Evolutionary conservation across 1,139 yeast genomes (phyloP).

Genomic region (Debaryomycetaceae sp.): DNA sequence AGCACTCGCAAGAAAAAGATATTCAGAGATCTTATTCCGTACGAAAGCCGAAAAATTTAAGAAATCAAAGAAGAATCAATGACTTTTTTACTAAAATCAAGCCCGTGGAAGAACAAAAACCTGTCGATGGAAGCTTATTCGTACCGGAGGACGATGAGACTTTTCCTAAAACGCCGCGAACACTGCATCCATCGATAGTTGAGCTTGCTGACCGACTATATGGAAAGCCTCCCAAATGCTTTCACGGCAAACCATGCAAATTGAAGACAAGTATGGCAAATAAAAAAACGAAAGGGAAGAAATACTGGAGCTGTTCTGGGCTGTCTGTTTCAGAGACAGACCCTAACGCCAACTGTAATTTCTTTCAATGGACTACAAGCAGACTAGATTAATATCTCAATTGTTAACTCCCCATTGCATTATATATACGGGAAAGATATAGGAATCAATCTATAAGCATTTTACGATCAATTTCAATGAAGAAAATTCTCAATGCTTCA

Average conservation of each 20-base stretch:
- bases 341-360: conserved; percentile 17
- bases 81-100: conserved; percentile 11
- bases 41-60: conserved; percentile 12
- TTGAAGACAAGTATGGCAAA: conserved; percentile 48
- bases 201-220: conserved; percentile 14
- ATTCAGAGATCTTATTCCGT: conserved; percentile 2
- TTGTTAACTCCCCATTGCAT: background rate
- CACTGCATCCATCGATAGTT: conserved; percentile 4
- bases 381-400: background rate
- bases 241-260: conserved; percentile 47
- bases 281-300: conserved; percentile 45
- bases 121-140: background rate
- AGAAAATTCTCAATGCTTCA: background rate
- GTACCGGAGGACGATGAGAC: background rate
- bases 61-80: conserved; percentile 14
- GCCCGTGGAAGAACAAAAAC: background rate
- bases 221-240: conserved; percentile 47
- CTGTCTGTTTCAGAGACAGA: background rate
- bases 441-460: background rate
- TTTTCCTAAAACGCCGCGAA: background rate
- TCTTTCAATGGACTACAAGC: conserved; percentile 33
- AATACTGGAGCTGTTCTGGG: conserved; percentile 58
- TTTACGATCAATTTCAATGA: background rate
- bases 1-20: background rate
- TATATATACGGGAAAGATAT: background rate